Percentiles rank a stretch among this genome's conserved stretches.
Evolutionary conservation across 2,329 filamentous ascomycete genomes (phyloP).

Genomic region (Aureobasidium sp.): DNA sequence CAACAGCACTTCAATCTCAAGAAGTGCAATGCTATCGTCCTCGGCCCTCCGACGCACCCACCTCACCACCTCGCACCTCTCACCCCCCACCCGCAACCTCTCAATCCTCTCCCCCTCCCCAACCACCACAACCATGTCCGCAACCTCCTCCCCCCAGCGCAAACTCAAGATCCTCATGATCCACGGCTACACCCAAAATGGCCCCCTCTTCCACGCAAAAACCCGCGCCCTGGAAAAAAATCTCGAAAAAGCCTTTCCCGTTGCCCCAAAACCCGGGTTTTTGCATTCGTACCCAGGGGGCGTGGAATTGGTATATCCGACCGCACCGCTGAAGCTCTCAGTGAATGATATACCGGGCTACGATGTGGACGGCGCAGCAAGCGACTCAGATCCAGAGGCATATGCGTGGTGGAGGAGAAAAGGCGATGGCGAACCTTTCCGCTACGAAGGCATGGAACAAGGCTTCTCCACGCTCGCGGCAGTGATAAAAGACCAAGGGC

Average conservation of each 20-base stretch:
- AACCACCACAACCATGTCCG: not conserved
- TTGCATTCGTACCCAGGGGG: conserved; percentile 31
- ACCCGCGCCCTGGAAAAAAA: conserved; percentile 80
- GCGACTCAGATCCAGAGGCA: conserved; percentile 46
- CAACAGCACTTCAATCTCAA: not conserved
- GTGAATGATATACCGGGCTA: conserved; percentile 54
- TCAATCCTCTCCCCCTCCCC: not conserved
- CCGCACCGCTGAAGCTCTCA: conserved; percentile 37
- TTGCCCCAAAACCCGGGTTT: conserved; percentile 44
- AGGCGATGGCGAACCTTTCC: conserved; percentile 47
- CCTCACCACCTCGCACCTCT: conserved; percentile 2
- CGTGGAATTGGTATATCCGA: conserved; percentile 42
- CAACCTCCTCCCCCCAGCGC: not conserved
- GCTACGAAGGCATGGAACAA: conserved; percentile 62
- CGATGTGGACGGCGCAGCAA: conserved; percentile 30
- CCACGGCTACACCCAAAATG: conserved; percentile 82
- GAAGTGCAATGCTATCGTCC: not conserved
- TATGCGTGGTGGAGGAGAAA: conserved; percentile 80
- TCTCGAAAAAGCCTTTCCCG: conserved; percentile 64
- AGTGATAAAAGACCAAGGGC: conserved; percentile 55
- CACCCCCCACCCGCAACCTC: not conserved
- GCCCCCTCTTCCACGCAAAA: conserved; percentile 76
- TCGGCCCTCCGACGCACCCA: conserved; percentile 2
- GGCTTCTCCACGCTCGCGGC: conserved; percentile 59
- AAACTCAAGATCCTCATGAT: conserved; percentile 45